phyloP scores from a whole-genome alignment of 306 rosid genomes.

The barrel medic (Medicago truncatula) region DNA sequence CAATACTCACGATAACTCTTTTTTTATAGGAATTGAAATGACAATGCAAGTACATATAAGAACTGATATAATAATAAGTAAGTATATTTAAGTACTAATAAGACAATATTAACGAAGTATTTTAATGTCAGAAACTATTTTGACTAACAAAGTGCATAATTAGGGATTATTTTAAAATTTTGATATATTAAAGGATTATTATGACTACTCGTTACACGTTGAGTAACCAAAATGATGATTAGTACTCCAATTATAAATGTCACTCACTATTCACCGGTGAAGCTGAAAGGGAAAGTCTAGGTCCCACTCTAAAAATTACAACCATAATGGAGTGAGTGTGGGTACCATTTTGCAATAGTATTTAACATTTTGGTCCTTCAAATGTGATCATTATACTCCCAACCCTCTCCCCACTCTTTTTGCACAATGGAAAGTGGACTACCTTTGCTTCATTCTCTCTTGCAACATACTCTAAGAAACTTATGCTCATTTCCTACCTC shows the following conservation, averaged over 20 bases:
- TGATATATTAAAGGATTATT: no score
- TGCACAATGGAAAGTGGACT: constrained; percentile 71
- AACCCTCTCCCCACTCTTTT: constrained; percentile 25
- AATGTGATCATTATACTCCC: constrained; percentile 36
- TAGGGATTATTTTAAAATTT: no score
- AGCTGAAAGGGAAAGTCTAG: constrained; percentile 37
- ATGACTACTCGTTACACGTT: no score
- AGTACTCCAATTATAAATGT: constrained; percentile 39
- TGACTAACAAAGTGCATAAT: no score
- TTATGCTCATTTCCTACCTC: constrained; percentile 64
- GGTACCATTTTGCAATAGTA: constrained; percentile 37
- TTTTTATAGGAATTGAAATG: no score
- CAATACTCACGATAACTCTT: no score
- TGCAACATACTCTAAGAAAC: constrained; percentile 77
- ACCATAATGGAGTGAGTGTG: constrained; percentile 34
- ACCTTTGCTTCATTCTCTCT: constrained; percentile 75
- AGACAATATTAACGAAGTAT: no score
- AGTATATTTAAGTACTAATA: no score
- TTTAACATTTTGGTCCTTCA: constrained; percentile 38
- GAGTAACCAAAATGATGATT: no score
- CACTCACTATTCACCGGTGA: constrained; percentile 19
- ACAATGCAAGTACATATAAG: no score
- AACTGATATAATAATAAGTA: no score
- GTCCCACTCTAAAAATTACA: constrained; percentile 54
- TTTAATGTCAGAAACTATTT: no score